Percentiles rank a stretch among this genome's conserved stretches.
phyloP scores from a whole-genome alignment of 2,329 filamentous ascomycete species.

The Colletotrichum chlorophyti region DNA sequence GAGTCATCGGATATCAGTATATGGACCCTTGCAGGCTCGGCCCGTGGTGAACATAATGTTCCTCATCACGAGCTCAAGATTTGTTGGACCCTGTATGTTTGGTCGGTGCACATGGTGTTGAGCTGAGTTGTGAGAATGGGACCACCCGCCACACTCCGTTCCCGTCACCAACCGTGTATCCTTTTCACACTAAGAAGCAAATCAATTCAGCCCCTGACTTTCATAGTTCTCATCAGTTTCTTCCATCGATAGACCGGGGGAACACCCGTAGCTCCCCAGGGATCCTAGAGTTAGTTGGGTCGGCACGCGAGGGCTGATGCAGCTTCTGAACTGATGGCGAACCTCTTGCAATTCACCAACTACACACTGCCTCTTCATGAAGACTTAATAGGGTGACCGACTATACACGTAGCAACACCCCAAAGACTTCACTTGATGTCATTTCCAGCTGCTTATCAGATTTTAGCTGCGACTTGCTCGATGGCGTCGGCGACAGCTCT shows the following conservation, averaged over 20 bases:
- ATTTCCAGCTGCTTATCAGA: not conserved
- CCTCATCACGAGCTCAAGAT: not conserved
- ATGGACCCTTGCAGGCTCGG: too few species aligned
- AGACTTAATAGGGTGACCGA: not conserved
- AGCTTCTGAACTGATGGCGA: not conserved
- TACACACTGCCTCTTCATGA: not conserved
- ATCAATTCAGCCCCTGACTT: conserved; percentile 3
- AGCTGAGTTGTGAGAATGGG: not conserved
- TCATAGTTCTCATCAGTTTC: not conserved
- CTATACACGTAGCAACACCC: too few species aligned
- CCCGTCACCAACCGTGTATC: too few species aligned
- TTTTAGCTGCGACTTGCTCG: conserved; percentile 30
- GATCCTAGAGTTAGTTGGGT: not conserved
- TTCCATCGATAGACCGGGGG: not conserved
- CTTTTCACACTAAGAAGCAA: too few species aligned
- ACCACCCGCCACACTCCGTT: not conserved
- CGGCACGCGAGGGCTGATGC: not conserved
- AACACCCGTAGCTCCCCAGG: not conserved
- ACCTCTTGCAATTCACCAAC: not conserved
- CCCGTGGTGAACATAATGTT: too few species aligned
- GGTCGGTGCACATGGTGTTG: not conserved
- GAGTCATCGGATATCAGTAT: too few species aligned
- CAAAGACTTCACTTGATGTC: conserved; percentile 17
- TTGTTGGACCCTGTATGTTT: not conserved
- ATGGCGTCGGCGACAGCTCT: conserved; percentile 53